Percentiles rank a stretch among this genome's conserved stretches.
Conservation (phyloP, 202 grass and related monocot species). For the Schoenoplectus tabernaemontani region DNA sequence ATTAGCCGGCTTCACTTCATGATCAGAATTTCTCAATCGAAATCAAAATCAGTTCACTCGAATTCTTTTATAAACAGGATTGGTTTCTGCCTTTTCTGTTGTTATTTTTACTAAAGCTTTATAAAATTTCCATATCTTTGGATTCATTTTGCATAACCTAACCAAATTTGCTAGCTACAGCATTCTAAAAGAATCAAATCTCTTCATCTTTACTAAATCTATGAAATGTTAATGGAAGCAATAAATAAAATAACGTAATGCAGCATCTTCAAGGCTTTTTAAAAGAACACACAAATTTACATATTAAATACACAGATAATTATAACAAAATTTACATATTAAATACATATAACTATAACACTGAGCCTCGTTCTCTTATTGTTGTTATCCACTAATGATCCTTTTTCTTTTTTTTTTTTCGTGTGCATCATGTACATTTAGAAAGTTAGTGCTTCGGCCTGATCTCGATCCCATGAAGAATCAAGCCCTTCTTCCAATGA, state of each 20-base stretch:
- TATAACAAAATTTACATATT: background rate
- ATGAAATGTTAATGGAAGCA: too few species aligned
- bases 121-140: background rate
- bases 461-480: slow-evolving; percentile 67
- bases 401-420: background rate
- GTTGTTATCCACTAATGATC: background rate
- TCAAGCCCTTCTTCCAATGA: slow-evolving; percentile 66
- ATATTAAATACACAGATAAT: too few species aligned
- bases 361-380: background rate
- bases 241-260: too few species aligned
- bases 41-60: too few species aligned
- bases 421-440: background rate
- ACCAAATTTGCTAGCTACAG: background rate
- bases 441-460: slow-evolving; percentile 20
- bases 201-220: too few species aligned
- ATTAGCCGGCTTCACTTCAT: too few species aligned
- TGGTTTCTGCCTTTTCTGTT: too few species aligned
- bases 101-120: too few species aligned
- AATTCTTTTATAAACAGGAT: too few species aligned
- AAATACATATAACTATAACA: slow-evolving; percentile 1
- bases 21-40: too few species aligned
- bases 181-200: background rate
- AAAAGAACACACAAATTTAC: slow-evolving; percentile 12
- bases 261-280: background rate
- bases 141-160: background rate